Conservation (phyloP, 306 rosid genomes). For the Pterocarpus santalinus region DNA sequence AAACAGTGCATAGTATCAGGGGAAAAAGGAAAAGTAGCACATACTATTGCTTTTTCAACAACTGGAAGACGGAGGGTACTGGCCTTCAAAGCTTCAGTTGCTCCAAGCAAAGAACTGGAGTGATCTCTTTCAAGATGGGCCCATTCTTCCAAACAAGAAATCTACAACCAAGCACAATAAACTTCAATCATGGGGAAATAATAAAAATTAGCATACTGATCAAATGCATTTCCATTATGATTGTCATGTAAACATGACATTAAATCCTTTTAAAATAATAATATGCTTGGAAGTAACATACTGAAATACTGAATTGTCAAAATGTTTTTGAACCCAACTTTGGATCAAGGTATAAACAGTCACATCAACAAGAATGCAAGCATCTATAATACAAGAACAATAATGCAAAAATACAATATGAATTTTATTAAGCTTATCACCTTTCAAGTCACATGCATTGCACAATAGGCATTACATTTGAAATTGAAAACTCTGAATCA, state of each 20-base stretch:
- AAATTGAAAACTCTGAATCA: constrained; percentile 57
- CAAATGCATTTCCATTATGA: constrained; percentile 18
- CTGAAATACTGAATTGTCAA: neutral
- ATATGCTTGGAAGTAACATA: constrained; percentile 18
- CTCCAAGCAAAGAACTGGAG: constrained; percentile 92
- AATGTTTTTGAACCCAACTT: constrained; percentile 21
- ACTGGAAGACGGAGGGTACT: constrained; percentile 98
- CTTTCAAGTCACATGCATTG: constrained; percentile 42
- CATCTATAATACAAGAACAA: constrained; percentile 25
- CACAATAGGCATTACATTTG: constrained; percentile 30
- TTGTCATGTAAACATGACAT: constrained; percentile 18
- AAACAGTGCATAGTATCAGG: constrained; percentile 2
- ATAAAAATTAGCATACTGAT: constrained; percentile 15
- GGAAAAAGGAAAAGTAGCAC: constrained; percentile 44
- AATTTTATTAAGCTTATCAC: constrained; percentile 23
- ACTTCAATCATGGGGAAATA: constrained; percentile 41
- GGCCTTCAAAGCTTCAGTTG: constrained; percentile 97
- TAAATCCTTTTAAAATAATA: neutral
- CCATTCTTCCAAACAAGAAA: constrained; percentile 93
- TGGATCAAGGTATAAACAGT: constrained; percentile 19
- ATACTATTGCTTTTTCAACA: constrained; percentile 86
- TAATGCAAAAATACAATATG: constrained; percentile 2
- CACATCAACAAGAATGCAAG: constrained; percentile 18
- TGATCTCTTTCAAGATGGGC: constrained; percentile 91
- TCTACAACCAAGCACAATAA: constrained; percentile 64